Conservation (phyloP, 305 asterid genomes). For the Fraxinus sp. region DNA sequence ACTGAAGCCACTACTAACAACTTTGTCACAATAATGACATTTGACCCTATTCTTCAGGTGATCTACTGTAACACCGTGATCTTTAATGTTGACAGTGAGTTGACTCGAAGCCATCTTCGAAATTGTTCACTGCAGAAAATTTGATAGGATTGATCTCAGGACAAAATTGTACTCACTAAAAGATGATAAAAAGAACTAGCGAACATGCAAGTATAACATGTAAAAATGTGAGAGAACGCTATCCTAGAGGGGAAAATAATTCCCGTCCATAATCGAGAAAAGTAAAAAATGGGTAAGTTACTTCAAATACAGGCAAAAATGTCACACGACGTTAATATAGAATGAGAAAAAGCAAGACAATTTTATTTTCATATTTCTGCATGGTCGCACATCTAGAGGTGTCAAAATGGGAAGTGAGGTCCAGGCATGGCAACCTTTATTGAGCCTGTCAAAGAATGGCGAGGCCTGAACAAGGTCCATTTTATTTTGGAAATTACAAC, state of each 20-base stretch:
- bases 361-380: not conserved
- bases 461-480: not conserved
- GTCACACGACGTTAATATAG: not conserved
- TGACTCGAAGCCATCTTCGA: not conserved
- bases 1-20: slow-evolving; percentile 21
- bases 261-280: not conserved
- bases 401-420: not conserved
- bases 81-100: slow-evolving; percentile 7
- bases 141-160: not conserved
- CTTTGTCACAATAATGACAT: slow-evolving; percentile 29
- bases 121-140: not conserved
- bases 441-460: not conserved
- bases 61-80: slow-evolving; percentile 29
- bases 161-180: not conserved
- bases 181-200: not conserved
- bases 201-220: not conserved
- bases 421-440: not conserved
- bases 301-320: not conserved
- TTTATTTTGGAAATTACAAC: too few species aligned
- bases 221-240: not conserved
- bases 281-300: not conserved
- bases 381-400: not conserved
- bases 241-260: not conserved
- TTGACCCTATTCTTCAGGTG: slow-evolving; percentile 17
- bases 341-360: not conserved